phyloP scores from a whole-genome alignment of 805 yeast genomes.

The Jamesozyma lodderae region DNA sequence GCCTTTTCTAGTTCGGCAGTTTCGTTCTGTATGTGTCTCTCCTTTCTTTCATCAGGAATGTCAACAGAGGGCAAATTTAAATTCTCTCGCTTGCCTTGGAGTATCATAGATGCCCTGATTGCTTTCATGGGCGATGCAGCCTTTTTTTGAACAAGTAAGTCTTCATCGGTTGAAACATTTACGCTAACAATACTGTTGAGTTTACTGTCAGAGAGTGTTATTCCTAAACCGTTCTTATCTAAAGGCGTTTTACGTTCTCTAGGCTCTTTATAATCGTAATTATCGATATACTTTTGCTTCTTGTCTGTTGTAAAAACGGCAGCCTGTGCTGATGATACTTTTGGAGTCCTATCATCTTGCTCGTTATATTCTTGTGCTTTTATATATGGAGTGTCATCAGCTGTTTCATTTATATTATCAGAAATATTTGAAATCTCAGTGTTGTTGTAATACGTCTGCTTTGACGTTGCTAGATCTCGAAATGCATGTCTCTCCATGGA shows the following conservation, averaged over 20 bases:
- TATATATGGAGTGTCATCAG: neutral
- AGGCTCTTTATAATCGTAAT: neutral
- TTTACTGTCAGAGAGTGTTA: neutral
- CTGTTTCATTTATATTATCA: neutral
- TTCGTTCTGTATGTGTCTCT: neutral
- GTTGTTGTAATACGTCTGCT: neutral
- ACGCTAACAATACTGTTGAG: neutral
- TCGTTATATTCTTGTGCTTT: neutral
- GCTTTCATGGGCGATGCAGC: constrained; percentile 14
- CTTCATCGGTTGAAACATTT: neutral
- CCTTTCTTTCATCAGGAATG: neutral
- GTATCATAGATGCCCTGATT: constrained; percentile 15
- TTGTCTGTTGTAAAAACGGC: neutral
- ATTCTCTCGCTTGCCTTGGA: constrained; percentile 6
- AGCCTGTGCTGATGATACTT: neutral
- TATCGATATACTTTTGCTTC: neutral
- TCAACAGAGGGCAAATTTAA: neutral
- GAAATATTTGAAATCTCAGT: neutral
- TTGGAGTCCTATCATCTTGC: neutral
- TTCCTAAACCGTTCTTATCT: neutral
- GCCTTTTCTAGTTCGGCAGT: neutral
- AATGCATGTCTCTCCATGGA: neutral
- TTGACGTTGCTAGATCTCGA: neutral
- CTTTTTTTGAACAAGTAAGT: neutral
- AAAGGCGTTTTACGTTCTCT: neutral